These are phyloP conservation scores for Malassezia dermatis DNA, from an alignment of 1,284 basidiomycete species.

Conservation along the genomic window DNA sequence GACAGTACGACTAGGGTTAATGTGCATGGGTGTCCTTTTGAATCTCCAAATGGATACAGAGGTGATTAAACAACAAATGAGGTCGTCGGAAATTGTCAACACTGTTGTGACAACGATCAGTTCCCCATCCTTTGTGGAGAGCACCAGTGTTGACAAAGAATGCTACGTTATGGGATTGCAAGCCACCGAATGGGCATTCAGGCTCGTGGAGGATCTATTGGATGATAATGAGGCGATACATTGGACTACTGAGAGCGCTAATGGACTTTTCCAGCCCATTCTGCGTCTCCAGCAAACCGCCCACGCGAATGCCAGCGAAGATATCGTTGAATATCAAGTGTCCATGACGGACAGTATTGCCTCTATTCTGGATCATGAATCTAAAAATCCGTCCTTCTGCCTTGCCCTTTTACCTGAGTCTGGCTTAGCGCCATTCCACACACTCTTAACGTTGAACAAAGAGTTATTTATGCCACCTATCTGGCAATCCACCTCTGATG, in stretches of 20 bases:
- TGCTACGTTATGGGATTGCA: not conserved
- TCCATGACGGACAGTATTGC: not conserved
- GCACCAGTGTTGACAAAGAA: not conserved
- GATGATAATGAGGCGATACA: not conserved
- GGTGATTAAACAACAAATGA: not conserved
- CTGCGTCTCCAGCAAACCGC: slow-evolving; percentile 61
- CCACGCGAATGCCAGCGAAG: not conserved
- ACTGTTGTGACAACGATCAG: not conserved
- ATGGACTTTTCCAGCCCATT: slow-evolving; percentile 56
- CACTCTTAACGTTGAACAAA: not conserved
- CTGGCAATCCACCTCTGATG: not conserved
- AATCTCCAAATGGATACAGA: slow-evolving; percentile 13
- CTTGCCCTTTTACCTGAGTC: not conserved
- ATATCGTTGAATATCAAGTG: not conserved
- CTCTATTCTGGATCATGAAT: slow-evolving; percentile 1
- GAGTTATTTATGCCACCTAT: not conserved
- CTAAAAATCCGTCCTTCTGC: not conserved
- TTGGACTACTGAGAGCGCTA: not conserved
- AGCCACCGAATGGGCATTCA: not conserved
- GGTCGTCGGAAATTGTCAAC: not conserved
- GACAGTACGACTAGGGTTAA: not conserved
- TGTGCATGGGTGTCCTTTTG: slow-evolving; percentile 4
- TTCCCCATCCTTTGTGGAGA: not conserved
- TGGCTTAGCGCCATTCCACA: not conserved
- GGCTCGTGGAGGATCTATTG: not conserved